Conservation (phyloP, 2,329 filamentous ascomycete genomes). For the Clonostachys rhizophaga region DNA sequence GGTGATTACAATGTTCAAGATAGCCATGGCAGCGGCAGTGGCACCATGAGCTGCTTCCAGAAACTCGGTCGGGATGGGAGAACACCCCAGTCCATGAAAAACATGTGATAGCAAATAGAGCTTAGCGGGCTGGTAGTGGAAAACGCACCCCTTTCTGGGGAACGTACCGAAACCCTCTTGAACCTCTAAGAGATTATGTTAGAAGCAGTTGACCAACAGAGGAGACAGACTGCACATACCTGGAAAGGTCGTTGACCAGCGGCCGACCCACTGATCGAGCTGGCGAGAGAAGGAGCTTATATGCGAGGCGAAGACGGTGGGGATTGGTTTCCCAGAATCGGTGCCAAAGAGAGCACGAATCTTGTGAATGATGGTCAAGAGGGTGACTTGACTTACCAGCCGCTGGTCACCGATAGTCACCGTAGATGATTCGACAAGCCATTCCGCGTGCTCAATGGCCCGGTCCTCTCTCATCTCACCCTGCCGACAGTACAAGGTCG, state of each 20-base stretch:
- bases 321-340: slow-evolving; percentile 37
- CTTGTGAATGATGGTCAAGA: slow-evolving; percentile 51
- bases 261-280: slow-evolving; percentile 26
- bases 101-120: slow-evolving; percentile 34
- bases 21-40: slow-evolving; percentile 31
- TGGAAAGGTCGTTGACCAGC: slow-evolving; percentile 21
- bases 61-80: slow-evolving; percentile 22
- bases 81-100: slow-evolving; percentile 27
- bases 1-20: slow-evolving; percentile 35
- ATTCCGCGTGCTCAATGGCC: slow-evolving; percentile 51
- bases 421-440: slow-evolving; percentile 43
- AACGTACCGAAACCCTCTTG: slow-evolving; percentile 30
- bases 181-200: slow-evolving; percentile 19
- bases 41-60: slow-evolving; percentile 22
- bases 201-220: background rate
- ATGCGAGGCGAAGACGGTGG: slow-evolving; percentile 44
- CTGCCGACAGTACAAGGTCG: slow-evolving; percentile 54
- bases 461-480: slow-evolving; percentile 53
- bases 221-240: slow-evolving; percentile 10
- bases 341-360: slow-evolving; percentile 49
- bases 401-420: slow-evolving; percentile 50
- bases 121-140: slow-evolving; percentile 35
- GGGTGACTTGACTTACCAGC: slow-evolving; percentile 50
- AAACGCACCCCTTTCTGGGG: slow-evolving; percentile 28
- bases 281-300: slow-evolving; percentile 21